These are phyloP conservation scores for Erythrobasidium hasegawianum DNA, from an alignment of 1,284 basidiomycete species.

Conservation along the genomic window DNA sequence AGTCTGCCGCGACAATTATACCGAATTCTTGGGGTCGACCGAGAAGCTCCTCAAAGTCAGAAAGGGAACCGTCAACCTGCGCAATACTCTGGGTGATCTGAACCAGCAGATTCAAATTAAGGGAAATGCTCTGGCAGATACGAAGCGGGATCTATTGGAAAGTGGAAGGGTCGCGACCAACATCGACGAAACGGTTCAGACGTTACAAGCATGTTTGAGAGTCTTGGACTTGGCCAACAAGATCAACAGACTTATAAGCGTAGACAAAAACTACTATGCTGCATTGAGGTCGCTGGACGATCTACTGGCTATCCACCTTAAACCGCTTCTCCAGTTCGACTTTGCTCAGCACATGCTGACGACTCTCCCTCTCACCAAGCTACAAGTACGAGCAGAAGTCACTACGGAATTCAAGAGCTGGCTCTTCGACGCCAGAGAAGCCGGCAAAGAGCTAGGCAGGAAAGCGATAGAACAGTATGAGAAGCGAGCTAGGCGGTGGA, in stretches of 20 bases:
- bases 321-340: slow-evolving; percentile 84
- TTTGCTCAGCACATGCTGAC: slow-evolving; percentile 89
- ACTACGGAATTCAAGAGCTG: slow-evolving; percentile 94
- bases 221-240: slow-evolving; percentile 92
- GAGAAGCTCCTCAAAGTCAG: slow-evolving; percentile 92
- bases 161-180: slow-evolving; percentile 87
- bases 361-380: slow-evolving; percentile 81
- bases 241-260: slow-evolving; percentile 84
- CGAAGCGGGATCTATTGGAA: slow-evolving; percentile 81
- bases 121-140: slow-evolving; percentile 64
- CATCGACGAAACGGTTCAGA: slow-evolving; percentile 93
- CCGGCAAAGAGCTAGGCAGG: slow-evolving; percentile 77
- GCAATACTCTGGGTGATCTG: slow-evolving; percentile 57
- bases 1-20: slow-evolving; percentile 32
- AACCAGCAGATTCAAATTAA: slow-evolving; percentile 61
- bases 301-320: slow-evolving; percentile 83
- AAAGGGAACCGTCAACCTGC: slow-evolving; percentile 58
- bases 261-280: slow-evolving; percentile 86
- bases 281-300: slow-evolving; percentile 88
- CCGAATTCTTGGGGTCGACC: slow-evolving; percentile 90
- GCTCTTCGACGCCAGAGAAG: slow-evolving; percentile 90
- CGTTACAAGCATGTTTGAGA: slow-evolving; percentile 82
- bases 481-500: slow-evolving; percentile 76
- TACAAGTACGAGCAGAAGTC: slow-evolving; percentile 86
- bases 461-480: slow-evolving; percentile 91